Base-by-base conservation (phyloP, 306 rosid genomes). In the Sicyos baderoa region DNA sequence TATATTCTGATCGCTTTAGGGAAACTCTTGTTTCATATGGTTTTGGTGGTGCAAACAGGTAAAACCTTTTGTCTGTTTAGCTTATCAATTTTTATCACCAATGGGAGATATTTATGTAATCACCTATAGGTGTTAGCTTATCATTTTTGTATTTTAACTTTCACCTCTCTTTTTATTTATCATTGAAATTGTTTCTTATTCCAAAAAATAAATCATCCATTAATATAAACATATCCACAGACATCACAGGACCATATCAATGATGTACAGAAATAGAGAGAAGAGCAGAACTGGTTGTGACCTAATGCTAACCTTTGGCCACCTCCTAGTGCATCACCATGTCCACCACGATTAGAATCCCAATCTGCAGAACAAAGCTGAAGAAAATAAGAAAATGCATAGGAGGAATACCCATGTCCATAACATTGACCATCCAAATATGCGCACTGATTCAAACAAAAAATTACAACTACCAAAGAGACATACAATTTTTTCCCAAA, bases 321-420 rank as follows among this genome's bases (percentile, higher is more conserved):
- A 29, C 50, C 74, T 59, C 85, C 85, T 48, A 77, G 76, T 54
- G 80, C 61, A 62, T 85, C 86, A 16, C 78, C 81, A 72, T 60
- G 77, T 35, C 79, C 86, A 75, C 80, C 84, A 29, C 83, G 82
- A 27, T 64, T 79, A 11, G 89, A 60, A 67, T 82, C 89, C 79
- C 84, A 78, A 37, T 82, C 86, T 85, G 77, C 37, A 50, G 44
- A 53, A 22, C 25, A 49, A 9, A 29, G 16, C 9, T 51, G n/a
- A 49, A 18, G 16, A 48, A 47, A 49, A 15, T 23, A 67, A 49
- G 57, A 48, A 25, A 49, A 23, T 67, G 8, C 3, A 0, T 8
- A 7, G 49, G 52, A 29, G 35, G 59, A 73, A 18, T 13, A 57
- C 6, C 48, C 16, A 2, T 23, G 8, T 70, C 44, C 48, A 15